A percentile compares a stretch with the other conserved stretches of the same genome.
phyloP scores from a whole-genome alignment of 192 early-diverging fungal species.

The Mycoemilia scoparia region DNA sequence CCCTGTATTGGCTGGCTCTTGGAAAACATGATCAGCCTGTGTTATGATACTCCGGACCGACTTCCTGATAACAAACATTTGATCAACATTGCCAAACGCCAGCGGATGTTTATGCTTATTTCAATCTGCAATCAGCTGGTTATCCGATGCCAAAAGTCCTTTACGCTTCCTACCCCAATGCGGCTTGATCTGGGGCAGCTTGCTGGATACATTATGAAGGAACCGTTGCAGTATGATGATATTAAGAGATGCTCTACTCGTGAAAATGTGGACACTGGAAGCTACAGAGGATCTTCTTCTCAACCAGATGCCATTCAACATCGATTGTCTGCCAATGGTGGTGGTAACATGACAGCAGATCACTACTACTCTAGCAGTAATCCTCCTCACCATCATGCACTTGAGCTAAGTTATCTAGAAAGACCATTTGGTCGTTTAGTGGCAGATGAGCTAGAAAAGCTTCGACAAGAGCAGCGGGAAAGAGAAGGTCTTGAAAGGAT shows the following conservation, averaged over 20 bases:
- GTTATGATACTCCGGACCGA: slow-evolving; percentile 41
- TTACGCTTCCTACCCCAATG: slow-evolving; percentile 21
- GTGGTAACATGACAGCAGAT: no score
- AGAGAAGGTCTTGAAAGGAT: slow-evolving; percentile 43
- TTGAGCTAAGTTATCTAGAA: not conserved
- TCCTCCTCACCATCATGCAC: no score
- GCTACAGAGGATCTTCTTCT: not conserved
- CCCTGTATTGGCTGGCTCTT: slow-evolving; percentile 57
- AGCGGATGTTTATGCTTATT: slow-evolving; percentile 40
- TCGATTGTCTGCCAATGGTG: not conserved
- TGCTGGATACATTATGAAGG: slow-evolving; percentile 12
- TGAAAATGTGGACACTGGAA: not conserved
- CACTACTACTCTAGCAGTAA: no score
- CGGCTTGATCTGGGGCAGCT: slow-evolving; percentile 22
- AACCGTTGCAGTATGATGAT: slow-evolving; percentile 14
- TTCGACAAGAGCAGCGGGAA: slow-evolving; percentile 46
- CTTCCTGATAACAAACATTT: slow-evolving; percentile 33
- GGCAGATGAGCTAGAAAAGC: slow-evolving; percentile 39
- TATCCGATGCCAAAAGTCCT: slow-evolving; percentile 25
- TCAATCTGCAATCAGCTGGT: slow-evolving; percentile 30
- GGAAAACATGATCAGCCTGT: slow-evolving; percentile 49
- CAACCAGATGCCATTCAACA: not conserved
- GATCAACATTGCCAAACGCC: slow-evolving; percentile 49
- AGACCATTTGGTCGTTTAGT: slow-evolving; percentile 31
- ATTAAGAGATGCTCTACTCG: slow-evolving; percentile 4